These are phyloP conservation scores for Heritiera fomes DNA, from an alignment of 345 rosid species.

Conservation along the genomic window DNA sequence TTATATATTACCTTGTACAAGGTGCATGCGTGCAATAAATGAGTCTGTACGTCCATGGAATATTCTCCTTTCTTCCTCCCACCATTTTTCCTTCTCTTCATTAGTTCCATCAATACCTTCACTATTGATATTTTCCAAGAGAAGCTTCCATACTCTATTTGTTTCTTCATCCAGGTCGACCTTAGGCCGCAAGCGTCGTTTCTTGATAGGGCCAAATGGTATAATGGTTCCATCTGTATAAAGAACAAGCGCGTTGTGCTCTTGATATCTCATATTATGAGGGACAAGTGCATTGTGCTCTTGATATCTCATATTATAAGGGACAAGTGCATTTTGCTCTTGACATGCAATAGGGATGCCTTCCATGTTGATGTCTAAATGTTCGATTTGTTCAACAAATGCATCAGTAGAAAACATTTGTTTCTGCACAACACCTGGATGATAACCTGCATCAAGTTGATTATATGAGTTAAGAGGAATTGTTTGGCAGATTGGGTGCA, in stretches of 20 bases:
- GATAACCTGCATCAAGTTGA: constrained; percentile 42
- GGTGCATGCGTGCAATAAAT: constrained; percentile 95
- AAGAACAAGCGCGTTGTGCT: constrained; percentile 53
- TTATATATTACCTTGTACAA: constrained; percentile 74
- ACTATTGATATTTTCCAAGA: constrained; percentile 63
- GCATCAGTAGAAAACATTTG: constrained; percentile 40
- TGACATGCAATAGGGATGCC: constrained; percentile 15
- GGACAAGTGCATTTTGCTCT: constrained; percentile 55
- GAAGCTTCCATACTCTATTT: constrained; percentile 77
- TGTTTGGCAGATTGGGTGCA: constrained; percentile 5
- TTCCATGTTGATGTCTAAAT: constrained; percentile 55
- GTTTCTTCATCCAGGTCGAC: constrained; percentile 89
- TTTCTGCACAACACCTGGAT: constrained; percentile 45
- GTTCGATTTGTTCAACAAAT: constrained; percentile 41
- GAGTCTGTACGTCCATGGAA: constrained; percentile 81
- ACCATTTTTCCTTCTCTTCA: constrained; percentile 63
- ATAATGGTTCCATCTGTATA: constrained; percentile 60
- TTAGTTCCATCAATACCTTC: constrained; percentile 77
- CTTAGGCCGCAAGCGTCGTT: constrained; percentile 62
- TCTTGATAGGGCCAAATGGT: constrained; percentile 53
- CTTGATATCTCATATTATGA: constrained; percentile 30
- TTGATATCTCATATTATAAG: constrained; percentile 32
- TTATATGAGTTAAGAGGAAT: constrained; percentile 21
- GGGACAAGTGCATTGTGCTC: constrained; percentile 59
- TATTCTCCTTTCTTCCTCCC: constrained; percentile 83